phyloP scores from a whole-genome alignment of 2,329 filamentous ascomycete genomes.

The Pseudovirgaria hyperparasitica region DNA sequence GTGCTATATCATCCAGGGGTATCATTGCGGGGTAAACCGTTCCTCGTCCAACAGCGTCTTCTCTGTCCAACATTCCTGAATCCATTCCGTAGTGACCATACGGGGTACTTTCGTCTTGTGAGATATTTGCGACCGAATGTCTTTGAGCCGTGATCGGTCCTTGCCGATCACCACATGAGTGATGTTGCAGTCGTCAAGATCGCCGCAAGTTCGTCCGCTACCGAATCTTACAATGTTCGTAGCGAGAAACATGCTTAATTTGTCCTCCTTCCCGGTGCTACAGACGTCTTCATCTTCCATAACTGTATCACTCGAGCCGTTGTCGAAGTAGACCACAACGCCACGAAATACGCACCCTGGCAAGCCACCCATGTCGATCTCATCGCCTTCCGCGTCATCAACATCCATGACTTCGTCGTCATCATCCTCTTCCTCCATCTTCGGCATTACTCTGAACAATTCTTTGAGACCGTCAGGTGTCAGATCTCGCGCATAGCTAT shows the following conservation, averaged over 20 bases:
- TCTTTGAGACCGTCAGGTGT: constrained; percentile 47
- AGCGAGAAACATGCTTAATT: constrained; percentile 31
- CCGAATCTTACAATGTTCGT: constrained; percentile 55
- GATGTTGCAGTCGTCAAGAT: constrained; percentile 38
- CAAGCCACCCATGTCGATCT: neutral
- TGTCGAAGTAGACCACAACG: constrained; percentile 31
- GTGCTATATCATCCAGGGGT: too few relatives aligned
- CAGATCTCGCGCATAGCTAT: constrained; percentile 69
- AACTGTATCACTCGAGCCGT: constrained; percentile 7
- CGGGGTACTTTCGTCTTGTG: constrained; percentile 45
- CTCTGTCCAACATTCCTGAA: constrained; percentile 69
- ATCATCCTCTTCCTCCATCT: neutral
- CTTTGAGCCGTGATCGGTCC: constrained; percentile 28
- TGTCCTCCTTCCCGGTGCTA: constrained; percentile 10
- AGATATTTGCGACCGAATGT: constrained; percentile 23
- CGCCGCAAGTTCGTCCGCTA: constrained; percentile 45
- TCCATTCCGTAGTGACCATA: constrained; percentile 58
- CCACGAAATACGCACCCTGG: constrained; percentile 27
- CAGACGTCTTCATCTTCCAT: constrained; percentile 18
- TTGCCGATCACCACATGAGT: constrained; percentile 63
- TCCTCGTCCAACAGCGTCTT: constrained; percentile 64
- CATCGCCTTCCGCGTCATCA: constrained; percentile 16
- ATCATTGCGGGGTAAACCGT: too few relatives aligned
- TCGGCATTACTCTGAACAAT: neutral
- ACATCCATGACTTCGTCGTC: too few relatives aligned